Conservation (phyloP, 768 basidiomycete species). For the Mrakia gelida region DNA sequence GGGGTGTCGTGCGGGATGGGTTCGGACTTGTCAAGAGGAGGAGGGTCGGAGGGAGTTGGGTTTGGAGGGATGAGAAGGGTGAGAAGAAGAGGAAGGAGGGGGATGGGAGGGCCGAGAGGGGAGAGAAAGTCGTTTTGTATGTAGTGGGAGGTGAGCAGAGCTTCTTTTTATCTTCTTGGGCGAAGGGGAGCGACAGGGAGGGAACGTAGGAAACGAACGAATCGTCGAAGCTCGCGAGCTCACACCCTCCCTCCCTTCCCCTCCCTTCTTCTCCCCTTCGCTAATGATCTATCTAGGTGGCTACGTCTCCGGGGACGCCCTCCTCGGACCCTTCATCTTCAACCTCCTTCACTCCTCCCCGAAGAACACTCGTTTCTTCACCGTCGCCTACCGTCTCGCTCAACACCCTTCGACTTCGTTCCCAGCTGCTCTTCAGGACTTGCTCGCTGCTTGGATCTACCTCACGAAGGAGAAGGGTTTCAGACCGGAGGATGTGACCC, state of each 20-base stretch:
- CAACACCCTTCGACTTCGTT: not conserved
- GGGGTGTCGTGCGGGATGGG: conserved; percentile 2
- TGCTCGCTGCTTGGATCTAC: not conserved
- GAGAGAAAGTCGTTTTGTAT: not conserved
- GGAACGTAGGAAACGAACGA: not conserved
- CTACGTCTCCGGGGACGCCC: not conserved
- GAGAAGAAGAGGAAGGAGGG: not conserved
- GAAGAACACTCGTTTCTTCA: not conserved
- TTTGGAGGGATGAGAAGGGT: not conserved
- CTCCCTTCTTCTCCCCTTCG: not conserved
- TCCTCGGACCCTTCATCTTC: conserved; percentile 4
- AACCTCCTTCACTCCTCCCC: conserved; percentile 1
- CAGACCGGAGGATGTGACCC: not conserved
- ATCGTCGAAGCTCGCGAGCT: not conserved
- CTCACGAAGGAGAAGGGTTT: not conserved
- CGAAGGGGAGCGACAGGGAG: too few species aligned
- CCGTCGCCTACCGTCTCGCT: not conserved
- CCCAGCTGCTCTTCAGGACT: not conserved
- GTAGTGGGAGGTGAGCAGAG: not conserved
- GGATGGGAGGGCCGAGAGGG: not conserved
- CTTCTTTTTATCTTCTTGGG: not conserved
- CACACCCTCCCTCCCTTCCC: not conserved
- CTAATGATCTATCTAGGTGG: not conserved
- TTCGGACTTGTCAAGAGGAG: not conserved
- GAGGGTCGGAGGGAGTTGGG: not conserved